Percentiles rank a stretch among this genome's conserved stretches.
These are phyloP conservation scores for Arabidopsis thaliana DNA, from an alignment of 345 rosid species.

Conservation along the genomic window DNA sequence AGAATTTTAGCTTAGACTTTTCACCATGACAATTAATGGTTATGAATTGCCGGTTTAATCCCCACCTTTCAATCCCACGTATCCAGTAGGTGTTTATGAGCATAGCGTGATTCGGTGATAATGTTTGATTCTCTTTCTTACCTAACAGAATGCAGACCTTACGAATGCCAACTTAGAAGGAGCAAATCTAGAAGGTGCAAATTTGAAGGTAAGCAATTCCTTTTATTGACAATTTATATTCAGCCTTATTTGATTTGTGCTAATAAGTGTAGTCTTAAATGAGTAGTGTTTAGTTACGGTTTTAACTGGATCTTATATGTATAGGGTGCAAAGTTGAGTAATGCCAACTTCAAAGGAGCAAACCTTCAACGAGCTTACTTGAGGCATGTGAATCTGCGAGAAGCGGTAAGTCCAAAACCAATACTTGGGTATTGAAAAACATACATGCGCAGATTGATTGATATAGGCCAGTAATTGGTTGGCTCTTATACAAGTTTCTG, in stretches of 20 bases:
- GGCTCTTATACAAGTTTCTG: background rate
- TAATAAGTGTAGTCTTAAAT: background rate
- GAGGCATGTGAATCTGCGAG: constrained; percentile 82
- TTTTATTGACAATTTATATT: background rate
- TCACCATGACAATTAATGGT: constrained; percentile 1
- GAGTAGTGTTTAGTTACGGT: background rate
- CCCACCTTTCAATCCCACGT: background rate
- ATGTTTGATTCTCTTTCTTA: constrained; percentile 27
- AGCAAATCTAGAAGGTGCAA: constrained; percentile 94
- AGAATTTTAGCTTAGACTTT: constrained; percentile 11
- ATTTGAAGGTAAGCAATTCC: constrained; percentile 70
- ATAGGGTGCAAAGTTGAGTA: constrained; percentile 88
- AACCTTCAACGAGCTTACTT: constrained; percentile 93
- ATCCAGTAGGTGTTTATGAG: background rate
- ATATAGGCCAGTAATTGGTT: background rate
- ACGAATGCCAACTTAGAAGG: constrained; percentile 96
- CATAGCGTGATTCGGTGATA: constrained; percentile 3
- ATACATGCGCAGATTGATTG: background rate
- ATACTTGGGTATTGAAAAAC: background rate
- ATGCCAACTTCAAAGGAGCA: constrained; percentile 88
- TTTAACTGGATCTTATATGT: constrained; percentile 22
- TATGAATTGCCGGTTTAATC: background rate
- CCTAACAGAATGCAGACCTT: constrained; percentile 79
- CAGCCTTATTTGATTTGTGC: constrained; percentile 6
- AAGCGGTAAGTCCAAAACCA: constrained; percentile 61